A percentile compares a stretch with the other conserved stretches of the same genome.
Evolutionary conservation across 2,329 filamentous ascomycete genomes (phyloP).

Genomic region (Penicillium occitanis): DNA sequence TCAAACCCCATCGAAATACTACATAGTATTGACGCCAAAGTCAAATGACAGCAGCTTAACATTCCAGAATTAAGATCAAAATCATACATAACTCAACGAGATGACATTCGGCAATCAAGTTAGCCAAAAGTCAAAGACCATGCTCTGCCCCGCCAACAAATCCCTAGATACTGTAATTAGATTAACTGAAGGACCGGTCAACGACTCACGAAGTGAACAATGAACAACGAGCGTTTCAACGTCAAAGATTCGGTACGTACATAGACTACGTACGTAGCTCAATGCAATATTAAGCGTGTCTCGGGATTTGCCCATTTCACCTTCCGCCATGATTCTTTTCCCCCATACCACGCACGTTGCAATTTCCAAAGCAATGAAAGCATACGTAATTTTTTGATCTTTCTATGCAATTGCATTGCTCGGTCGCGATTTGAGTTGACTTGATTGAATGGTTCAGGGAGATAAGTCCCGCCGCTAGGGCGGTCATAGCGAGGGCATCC

Average conservation of each 20-base stretch:
- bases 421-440: not conserved
- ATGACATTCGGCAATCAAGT: not conserved
- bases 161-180: not conserved
- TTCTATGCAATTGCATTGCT: not conserved
- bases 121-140: not conserved
- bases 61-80: not conserved
- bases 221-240: not conserved
- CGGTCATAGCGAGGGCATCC: constrained; percentile 2
- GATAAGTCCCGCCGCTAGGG: constrained; percentile 1
- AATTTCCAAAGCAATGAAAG: not conserved
- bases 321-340: not conserved
- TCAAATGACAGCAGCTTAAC: not conserved
- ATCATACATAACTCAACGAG: not conserved
- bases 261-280: not conserved
- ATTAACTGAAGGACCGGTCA: not conserved
- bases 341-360: constrained; percentile 1
- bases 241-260: not conserved
- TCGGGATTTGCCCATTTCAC: constrained; percentile 11
- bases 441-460: constrained; percentile 7
- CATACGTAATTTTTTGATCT: not conserved
- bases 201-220: not conserved
- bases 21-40: not conserved
- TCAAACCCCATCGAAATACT: not conserved
- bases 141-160: not conserved
- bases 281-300: not conserved